These are phyloP conservation scores for Phyllosticta paracitricarpa DNA, from an alignment of 2,329 filamentous ascomycete genomes.

Conservation along the genomic window DNA sequence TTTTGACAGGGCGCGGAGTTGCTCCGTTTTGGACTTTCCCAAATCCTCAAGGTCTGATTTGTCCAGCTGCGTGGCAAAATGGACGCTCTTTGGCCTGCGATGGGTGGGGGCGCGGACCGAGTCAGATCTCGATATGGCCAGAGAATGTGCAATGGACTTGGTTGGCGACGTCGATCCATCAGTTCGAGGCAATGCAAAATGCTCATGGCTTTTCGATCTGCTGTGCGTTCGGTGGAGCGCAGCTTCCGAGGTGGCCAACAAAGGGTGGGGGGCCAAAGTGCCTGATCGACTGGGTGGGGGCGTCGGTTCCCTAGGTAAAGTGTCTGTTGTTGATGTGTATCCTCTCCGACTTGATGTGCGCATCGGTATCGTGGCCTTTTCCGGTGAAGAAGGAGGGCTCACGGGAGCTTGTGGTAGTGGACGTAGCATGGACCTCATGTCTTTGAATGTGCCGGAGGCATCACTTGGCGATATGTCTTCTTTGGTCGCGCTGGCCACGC, in stretches of 20 bases:
- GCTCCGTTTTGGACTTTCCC: constrained; percentile 79
- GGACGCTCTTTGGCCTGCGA: constrained; percentile 18
- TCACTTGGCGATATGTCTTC: constrained; percentile 35
- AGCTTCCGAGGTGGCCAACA: neutral
- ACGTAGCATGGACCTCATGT: constrained; percentile 47
- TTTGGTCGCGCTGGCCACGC: constrained; percentile 34
- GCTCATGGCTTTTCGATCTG: constrained; percentile 15
- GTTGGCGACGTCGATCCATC: constrained; percentile 35
- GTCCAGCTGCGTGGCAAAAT: constrained; percentile 22
- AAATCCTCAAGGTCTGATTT: constrained; percentile 62
- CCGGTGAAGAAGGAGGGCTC: constrained; percentile 19
- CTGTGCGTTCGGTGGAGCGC: neutral
- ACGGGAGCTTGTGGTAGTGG: constrained; percentile 29
- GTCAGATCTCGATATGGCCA: constrained; percentile 29
- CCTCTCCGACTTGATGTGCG: constrained; percentile 50
- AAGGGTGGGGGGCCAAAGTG: neutral
- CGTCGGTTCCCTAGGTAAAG: neutral
- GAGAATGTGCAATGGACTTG: constrained; percentile 35
- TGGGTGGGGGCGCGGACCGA: constrained; percentile 27
- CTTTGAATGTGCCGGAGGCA: constrained; percentile 59
- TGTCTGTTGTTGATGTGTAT: constrained; percentile 30
- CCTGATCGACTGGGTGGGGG: neutral
- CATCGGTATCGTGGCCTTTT: constrained; percentile 15
- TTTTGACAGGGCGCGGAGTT: constrained; percentile 77
- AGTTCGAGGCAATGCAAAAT: constrained; percentile 29